Evolutionary conservation across 257 asterid species (phyloP).

Genomic region (Fraxinus americana): DNA sequence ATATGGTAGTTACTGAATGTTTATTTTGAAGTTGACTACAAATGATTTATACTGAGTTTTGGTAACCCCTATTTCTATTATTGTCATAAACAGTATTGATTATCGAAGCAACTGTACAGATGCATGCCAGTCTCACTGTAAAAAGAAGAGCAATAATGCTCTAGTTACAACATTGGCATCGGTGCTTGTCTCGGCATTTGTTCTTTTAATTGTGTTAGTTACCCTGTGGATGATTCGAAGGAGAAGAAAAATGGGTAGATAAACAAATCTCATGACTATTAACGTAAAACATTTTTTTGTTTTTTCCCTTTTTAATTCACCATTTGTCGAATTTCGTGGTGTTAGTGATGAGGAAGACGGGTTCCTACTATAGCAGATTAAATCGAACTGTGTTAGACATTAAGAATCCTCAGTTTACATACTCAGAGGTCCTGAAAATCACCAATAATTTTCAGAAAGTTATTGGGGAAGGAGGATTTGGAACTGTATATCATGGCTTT

Average conservation of each 20-base stretch:
- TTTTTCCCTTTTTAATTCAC: background rate
- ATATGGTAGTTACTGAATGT: background rate
- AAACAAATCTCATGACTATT: background rate
- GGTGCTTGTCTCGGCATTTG: background rate
- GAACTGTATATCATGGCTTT: conserved; percentile 43
- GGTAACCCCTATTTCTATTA: background rate
- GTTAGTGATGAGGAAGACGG: background rate
- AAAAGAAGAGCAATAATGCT: background rate
- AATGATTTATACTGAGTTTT: background rate
- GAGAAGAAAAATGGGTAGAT: background rate
- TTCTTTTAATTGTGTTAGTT: background rate
- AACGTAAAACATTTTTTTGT: background rate
- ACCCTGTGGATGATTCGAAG: background rate
- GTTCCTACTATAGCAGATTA: background rate
- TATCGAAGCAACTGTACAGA: background rate
- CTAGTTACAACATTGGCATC: background rate
- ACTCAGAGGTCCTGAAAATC: conserved; percentile 27
- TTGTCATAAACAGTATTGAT: background rate
- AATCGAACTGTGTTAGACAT: conserved; percentile 11
- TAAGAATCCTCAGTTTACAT: conserved; percentile 20
- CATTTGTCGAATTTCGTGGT: background rate
- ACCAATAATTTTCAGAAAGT: conserved; percentile 8
- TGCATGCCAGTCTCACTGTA: background rate
- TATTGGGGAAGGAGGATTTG: conserved; percentile 54
- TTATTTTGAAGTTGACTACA: too few relatives aligned